These are phyloP conservation scores for Beauveria australis DNA, from an alignment of 2,329 filamentous ascomycete genomes.

Conservation along the genomic window DNA sequence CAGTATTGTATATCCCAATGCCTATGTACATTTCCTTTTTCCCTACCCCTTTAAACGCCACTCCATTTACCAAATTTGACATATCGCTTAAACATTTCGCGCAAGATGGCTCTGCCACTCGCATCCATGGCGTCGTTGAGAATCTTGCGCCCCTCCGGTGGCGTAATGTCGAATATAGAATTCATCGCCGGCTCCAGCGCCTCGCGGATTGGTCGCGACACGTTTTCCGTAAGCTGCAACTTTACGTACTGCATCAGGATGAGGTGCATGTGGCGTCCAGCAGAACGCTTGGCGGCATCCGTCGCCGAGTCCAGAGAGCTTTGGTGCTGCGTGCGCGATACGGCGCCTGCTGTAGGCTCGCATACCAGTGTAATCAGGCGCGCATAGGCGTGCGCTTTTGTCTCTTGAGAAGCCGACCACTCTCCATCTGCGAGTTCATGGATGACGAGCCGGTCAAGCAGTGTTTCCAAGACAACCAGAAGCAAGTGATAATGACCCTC, in stretches of 20 bases:
- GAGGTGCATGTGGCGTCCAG: slow-evolving; percentile 54
- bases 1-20: slow-evolving; percentile 6
- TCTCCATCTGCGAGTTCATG: slow-evolving; percentile 17
- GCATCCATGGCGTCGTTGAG: slow-evolving; percentile 53
- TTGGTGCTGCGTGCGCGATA: slow-evolving; percentile 38
- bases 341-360: slow-evolving; percentile 49
- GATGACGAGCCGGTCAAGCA: slow-evolving; percentile 45
- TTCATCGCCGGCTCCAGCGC: slow-evolving; percentile 50
- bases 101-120: slow-evolving; percentile 50
- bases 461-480: slow-evolving; percentile 43
- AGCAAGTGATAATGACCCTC: slow-evolving; percentile 56
- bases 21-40: slow-evolving; percentile 2
- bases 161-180: slow-evolving; percentile 50
- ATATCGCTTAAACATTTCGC: slow-evolving; percentile 51
- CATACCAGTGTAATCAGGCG: slow-evolving; percentile 52
- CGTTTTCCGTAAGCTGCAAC: slow-evolving; percentile 48
- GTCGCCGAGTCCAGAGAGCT: slow-evolving; percentile 49
- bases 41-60: slow-evolving; percentile 36
- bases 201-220: slow-evolving; percentile 43
- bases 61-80: slow-evolving; percentile 58
- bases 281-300: slow-evolving; percentile 52
- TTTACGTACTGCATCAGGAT: slow-evolving; percentile 52
- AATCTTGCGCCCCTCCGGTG: slow-evolving; percentile 44
- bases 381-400: slow-evolving; percentile 43
- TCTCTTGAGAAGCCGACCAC: slow-evolving; percentile 21